Evolutionary conservation across 257 asterid genomes (phyloP), one percentile per base, ranked within the genome.

Genomic region (Solanum sitiens): DNA sequence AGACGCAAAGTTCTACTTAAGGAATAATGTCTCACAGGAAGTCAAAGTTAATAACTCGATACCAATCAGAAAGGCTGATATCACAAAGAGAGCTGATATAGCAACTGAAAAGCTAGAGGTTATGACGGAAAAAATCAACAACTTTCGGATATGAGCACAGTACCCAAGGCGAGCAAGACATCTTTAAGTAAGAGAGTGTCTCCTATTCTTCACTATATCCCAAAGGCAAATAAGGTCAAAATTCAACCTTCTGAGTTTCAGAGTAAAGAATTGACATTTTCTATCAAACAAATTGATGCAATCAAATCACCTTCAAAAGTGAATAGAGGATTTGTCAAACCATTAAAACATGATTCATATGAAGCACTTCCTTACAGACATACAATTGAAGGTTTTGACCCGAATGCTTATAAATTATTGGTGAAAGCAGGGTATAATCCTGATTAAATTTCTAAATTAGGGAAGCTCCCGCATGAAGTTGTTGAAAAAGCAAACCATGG

Each of bases 391-490:
- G 10, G 2, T 25, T 67, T 12, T 11, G 8, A 67, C 18, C 20
- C 0, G 0, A 67, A 67, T 27, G 4, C 37, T 27, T 67, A 12
- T 13, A 67, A 67, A 6, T 25, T 67, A 12, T 67, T 25, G 4
- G 20, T 10, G 0, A 25, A 25, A 67, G 37, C 0, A 0, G 2
- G 9, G 3, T 25, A 67, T 3, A 12, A 67, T 25, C 20, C 2
- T 1, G 2, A 67, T 67, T 9, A 67, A 11, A 7, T 4, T 7
- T 12, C 2, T 67, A 67, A 12, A 67, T 6, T 25, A 27, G 37
- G 35, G 0, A 67, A 67, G 20, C 0, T 67, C 11, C 1, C 0
- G 0, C 4, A 2, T 67, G 20, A 67, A 67, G 73, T 0, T n/a
- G 7, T 25, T 67, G 37, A 13, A 67, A 67, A n/a, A 20, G 10